Evolutionary conservation across 257 asterid species (phyloP).

Genomic region (Nicotiana tomentosiformis): DNA sequence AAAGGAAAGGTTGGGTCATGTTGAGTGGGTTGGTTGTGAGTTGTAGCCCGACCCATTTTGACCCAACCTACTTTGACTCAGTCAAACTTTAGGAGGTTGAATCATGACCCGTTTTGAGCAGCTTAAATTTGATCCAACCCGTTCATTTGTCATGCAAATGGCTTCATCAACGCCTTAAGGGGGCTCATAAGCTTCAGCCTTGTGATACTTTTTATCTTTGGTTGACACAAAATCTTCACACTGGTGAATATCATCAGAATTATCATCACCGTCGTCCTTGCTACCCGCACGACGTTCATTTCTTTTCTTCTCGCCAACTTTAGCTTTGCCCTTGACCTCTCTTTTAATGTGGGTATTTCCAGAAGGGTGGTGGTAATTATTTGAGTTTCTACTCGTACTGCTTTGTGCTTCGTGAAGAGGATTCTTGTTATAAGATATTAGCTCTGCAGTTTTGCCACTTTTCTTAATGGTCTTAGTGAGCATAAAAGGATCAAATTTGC

Average conservation of each 20-base stretch:
- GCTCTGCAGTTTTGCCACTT: constrained; percentile 9
- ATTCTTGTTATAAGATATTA: constrained; percentile 11
- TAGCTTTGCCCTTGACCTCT: neutral
- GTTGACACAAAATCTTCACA: constrained; percentile 19
- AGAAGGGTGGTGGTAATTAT: neutral
- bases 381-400: neutral
- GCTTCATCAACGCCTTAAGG: constrained; percentile 8
- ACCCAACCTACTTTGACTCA: neutral
- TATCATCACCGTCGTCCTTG: neutral
- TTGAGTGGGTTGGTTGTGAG: neutral
- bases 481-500: constrained; percentile 4
- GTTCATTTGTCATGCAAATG: neutral
- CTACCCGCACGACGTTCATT: neutral
- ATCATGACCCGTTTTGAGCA: neutral
- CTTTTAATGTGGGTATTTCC: neutral
- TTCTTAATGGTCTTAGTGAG: constrained; percentile 3
- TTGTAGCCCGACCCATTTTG: neutral
- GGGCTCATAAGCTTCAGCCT: constrained; percentile 5
- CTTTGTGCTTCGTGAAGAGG: neutral
- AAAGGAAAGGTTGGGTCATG: neutral
- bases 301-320: neutral
- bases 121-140: neutral
- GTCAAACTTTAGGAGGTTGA: neutral
- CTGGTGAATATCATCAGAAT: neutral
- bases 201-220: neutral